phyloP scores from a whole-genome alignment of 768 basidiomycete species.

The Termitomyces sp. region DNA sequence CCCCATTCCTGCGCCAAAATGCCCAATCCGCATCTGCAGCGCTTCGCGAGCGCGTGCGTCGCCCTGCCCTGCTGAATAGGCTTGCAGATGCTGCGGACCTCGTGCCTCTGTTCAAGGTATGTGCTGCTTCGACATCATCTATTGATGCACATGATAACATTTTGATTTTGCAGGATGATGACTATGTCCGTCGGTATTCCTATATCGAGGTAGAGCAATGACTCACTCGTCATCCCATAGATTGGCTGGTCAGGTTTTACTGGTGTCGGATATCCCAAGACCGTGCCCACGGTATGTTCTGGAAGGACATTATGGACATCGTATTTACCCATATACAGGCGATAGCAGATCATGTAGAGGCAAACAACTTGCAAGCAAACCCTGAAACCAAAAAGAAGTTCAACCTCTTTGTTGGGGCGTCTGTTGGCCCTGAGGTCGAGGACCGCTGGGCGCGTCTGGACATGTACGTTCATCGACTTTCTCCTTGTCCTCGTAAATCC shows the following conservation, averaged over 20 bases:
- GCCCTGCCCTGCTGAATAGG: conserved; percentile 31
- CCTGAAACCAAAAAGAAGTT: conserved; percentile 39
- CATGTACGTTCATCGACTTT: conserved; percentile 26
- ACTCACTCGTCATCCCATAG: conserved; percentile 16
- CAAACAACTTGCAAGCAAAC: conserved; percentile 37
- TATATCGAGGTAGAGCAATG: neutral
- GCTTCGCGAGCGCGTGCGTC: conserved; percentile 35
- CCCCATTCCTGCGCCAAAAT: conserved; percentile 23
- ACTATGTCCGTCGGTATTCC: conserved; percentile 33
- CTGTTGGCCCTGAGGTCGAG: conserved; percentile 43
- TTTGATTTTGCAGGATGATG: conserved; percentile 30
- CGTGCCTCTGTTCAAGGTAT: conserved; percentile 36
- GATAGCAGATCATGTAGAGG: conserved; percentile 39
- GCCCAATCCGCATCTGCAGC: conserved; percentile 24
- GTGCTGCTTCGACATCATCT: neutral
- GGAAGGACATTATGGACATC: neutral
- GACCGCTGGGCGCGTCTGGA: conserved; percentile 42
- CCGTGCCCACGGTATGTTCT: conserved; percentile 33
- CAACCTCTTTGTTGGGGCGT: conserved; percentile 44
- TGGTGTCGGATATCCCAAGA: conserved; percentile 45
- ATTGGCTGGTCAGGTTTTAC: conserved; percentile 50
- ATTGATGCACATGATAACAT: neutral
- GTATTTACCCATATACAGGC: conserved; percentile 22
- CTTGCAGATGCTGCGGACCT: conserved; percentile 32
- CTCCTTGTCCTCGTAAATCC: neutral